phyloP scores from a whole-genome alignment of 2,329 filamentous ascomycete genomes.

The Coccinonectria pachysandricola region DNA sequence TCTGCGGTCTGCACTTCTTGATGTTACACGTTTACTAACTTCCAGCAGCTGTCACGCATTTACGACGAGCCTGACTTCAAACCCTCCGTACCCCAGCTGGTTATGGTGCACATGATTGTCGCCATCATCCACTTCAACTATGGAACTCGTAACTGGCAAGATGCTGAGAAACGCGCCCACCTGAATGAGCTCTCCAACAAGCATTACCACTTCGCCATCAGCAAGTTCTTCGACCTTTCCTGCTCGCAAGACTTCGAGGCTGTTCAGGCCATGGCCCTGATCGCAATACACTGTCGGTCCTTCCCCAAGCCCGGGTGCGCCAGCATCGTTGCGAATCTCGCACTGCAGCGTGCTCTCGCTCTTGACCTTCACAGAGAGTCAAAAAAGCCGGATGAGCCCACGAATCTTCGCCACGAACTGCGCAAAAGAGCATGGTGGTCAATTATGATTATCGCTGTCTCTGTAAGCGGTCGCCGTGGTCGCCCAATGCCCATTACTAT shows the following conservation, averaged over 20 bases:
- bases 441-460: conserved; percentile 54
- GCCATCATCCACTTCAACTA: conserved; percentile 70
- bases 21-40: conserved; percentile 1
- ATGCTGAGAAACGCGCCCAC: conserved; percentile 40
- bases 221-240: conserved; percentile 56
- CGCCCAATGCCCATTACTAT: conserved; percentile 64
- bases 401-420: conserved; percentile 59
- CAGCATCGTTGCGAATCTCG: conserved; percentile 54
- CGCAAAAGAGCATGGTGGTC: conserved; percentile 72
- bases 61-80: conserved; percentile 60
- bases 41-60: conserved; percentile 45
- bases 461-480: conserved; percentile 66
- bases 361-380: conserved; percentile 64
- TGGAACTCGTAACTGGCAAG: conserved; percentile 55
- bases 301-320: conserved; percentile 73
- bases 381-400: conserved; percentile 36
- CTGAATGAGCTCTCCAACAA: conserved; percentile 59
- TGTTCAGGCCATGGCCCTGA: conserved; percentile 62
- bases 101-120: conserved; percentile 69
- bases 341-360: conserved; percentile 61
- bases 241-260: conserved; percentile 52
- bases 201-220: conserved; percentile 68
- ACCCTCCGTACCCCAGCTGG: conserved; percentile 53
- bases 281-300: conserved; percentile 61
- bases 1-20: no score